phyloP scores from a whole-genome alignment of 2,329 filamentous ascomycete species.

The Neurospora sp. region DNA sequence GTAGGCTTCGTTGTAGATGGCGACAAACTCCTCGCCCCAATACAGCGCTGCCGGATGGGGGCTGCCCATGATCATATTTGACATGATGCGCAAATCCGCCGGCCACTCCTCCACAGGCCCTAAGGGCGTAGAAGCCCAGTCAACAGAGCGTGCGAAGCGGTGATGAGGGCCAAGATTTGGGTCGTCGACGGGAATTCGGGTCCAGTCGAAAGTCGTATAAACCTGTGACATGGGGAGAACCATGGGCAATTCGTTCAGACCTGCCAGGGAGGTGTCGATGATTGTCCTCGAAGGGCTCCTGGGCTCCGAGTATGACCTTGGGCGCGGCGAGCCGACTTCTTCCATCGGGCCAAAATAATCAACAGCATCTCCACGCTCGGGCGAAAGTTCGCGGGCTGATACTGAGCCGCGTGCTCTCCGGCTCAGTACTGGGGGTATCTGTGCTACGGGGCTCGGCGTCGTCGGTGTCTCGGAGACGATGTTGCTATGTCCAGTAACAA shows the following conservation, averaged over 20 bases:
- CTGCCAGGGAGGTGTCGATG: slow-evolving; percentile 13
- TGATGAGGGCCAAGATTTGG: slow-evolving; percentile 58
- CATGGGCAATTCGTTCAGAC: slow-evolving; percentile 18
- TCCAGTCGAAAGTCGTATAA: slow-evolving; percentile 69
- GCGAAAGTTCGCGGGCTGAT: slow-evolving; percentile 24
- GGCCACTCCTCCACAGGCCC: slow-evolving; percentile 70
- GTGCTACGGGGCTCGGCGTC: slow-evolving; percentile 29
- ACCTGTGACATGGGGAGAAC: slow-evolving; percentile 22
- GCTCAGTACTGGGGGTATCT: slow-evolving; percentile 25
- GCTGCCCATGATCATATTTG: slow-evolving; percentile 72
- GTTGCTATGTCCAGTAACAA: slow-evolving; percentile 50
- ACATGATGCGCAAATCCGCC: slow-evolving; percentile 64
- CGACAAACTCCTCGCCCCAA: slow-evolving; percentile 63
- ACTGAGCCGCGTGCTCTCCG: slow-evolving; percentile 27
- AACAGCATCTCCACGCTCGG: slow-evolving; percentile 19
- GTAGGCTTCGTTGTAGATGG: slow-evolving; percentile 66
- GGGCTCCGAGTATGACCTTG: slow-evolving; percentile 17
- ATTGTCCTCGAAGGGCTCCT: slow-evolving; percentile 14
- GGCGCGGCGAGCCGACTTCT: neutral
- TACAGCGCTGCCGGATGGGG: slow-evolving; percentile 70
- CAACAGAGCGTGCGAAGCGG: slow-evolving; percentile 58
- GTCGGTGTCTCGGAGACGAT: slow-evolving; percentile 28
- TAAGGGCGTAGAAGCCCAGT: slow-evolving; percentile 65
- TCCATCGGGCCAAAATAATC: slow-evolving; percentile 35
- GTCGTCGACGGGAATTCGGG: slow-evolving; percentile 53